Evolutionary conservation across 2,329 filamentous ascomycete genomes (phyloP), one percentile per base, ranked within the genome.

Genomic region (Juglanconis oblonga): DNA sequence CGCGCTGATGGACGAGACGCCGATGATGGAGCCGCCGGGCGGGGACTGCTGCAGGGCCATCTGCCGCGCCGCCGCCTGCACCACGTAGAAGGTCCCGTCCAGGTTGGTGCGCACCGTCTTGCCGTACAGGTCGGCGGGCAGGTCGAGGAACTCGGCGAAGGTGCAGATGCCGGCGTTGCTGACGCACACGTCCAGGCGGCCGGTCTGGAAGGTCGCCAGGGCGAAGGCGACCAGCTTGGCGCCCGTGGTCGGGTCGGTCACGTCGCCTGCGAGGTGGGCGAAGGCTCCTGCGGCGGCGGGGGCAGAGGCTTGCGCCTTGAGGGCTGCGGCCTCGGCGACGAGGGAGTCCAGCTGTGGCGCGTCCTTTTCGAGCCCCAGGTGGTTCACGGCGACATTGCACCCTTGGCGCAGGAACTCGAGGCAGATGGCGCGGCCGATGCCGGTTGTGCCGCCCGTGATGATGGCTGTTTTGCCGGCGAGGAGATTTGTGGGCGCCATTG

Each of bases 131-230:
- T 88, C 83, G 1, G 86, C 82, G 9, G 85, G 80, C 48, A 96
- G 82, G 24, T 88, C 86, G 31, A 97, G 76, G 70, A 97, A 96
- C 66, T 96, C 90, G 61, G 89, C 88, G 74, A 97, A 97, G 64
- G 90, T 84, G 79, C 92, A 97, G 61, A 97, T 84, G 6, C 92
- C 92, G 4, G 92, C 92, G 76, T 97, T 97, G 72, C 87, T 91
- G 33, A 97, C 89, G 73, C 94, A 94, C 6, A 96, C 79, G 74
- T 92, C 88, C 38, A 92, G 76, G 4, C 85, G 79, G 0, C 76
- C 75, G 4, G 76, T 71, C 13, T 81, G 79, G 71, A 86, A 89
- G 60, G 76, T 75, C 60, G 81, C 72, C 1, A 93, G 87, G 0
- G 89, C 87, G 64, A 81, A 79, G 11, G 78, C 75, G 5, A 97